Evolutionary conservation across 1,139 yeast species (phyloP).

Genomic region (Debaryomyces sp.): DNA sequence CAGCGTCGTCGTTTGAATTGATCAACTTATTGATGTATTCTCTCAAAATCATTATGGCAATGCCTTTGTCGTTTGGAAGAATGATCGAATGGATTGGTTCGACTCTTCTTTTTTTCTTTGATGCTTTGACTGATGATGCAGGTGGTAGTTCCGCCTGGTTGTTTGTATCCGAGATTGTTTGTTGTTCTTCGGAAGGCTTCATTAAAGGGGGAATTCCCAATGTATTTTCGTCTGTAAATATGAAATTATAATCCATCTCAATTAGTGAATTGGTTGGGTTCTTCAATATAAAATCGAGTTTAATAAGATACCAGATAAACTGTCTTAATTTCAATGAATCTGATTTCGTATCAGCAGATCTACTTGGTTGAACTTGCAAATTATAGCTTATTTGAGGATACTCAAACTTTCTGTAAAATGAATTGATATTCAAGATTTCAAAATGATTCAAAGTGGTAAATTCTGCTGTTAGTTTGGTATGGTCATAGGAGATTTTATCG

Average conservation of each 20-base stretch:
- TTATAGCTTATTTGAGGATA: conserved; percentile 20
- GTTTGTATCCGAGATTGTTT: background rate
- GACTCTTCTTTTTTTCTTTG: conserved; percentile 3
- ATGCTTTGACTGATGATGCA: conserved; percentile 1
- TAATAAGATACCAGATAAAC: conserved; percentile 35
- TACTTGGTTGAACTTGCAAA: conserved; percentile 6
- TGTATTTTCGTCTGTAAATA: conserved; percentile 12
- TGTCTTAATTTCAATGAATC: conserved; percentile 36
- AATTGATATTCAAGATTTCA: conserved; percentile 30
- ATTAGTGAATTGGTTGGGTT: conserved; percentile 21
- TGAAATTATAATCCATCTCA: conserved; percentile 18
- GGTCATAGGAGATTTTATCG: conserved; percentile 21
- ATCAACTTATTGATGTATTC: conserved; percentile 25
- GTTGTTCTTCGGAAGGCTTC: background rate
- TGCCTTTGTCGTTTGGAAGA: conserved; percentile 29
- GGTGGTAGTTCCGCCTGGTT: background rate
- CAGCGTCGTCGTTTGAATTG: conserved; percentile 17
- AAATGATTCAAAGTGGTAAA: conserved; percentile 24
- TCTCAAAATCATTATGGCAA: conserved; percentile 22
- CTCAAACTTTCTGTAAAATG: conserved; percentile 28
- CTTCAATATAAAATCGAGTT: conserved; percentile 24
- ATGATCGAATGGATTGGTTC: conserved; percentile 15
- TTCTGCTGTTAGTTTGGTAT: conserved; percentile 7
- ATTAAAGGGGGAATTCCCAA: conserved; percentile 5
- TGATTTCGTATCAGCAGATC: conserved; percentile 14